Evolutionary conservation across 768 basidiomycete species (phyloP).

Genomic region (Kwoniella dejecticola): DNA sequence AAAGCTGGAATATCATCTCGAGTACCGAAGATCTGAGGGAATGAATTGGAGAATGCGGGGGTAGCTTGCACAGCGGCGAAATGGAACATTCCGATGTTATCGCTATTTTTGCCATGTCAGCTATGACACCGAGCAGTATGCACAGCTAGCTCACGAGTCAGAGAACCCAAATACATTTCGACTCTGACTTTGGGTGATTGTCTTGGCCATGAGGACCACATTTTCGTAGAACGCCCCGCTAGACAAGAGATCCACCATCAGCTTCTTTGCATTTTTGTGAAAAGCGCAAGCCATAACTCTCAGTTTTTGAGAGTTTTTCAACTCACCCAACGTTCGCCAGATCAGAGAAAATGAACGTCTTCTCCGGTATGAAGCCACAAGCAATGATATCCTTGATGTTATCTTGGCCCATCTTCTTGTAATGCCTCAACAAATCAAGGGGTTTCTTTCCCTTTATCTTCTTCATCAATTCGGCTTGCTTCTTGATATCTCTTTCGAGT

Average conservation of each 20-base stretch:
- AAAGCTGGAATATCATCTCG: conserved; percentile 81
- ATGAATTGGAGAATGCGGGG: conserved; percentile 95
- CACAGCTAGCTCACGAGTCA: conserved; percentile 70
- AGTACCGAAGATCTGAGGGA: conserved; percentile 93
- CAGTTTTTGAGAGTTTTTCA: not conserved
- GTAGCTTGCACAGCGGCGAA: conserved; percentile 94
- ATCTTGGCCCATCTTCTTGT: conserved; percentile 70
- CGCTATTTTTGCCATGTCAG: conserved; percentile 60
- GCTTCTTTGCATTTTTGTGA: no score
- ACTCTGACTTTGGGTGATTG: conserved; percentile 89
- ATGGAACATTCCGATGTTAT: conserved; percentile 97
- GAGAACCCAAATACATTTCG: conserved; percentile 95
- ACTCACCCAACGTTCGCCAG: conserved; percentile 73
- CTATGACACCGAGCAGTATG: not conserved
- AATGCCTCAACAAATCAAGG: conserved; percentile 71
- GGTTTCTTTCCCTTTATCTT: conserved; percentile 49
- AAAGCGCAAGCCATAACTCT: not conserved
- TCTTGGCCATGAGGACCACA: conserved; percentile 85
- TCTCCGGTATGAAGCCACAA: conserved; percentile 84
- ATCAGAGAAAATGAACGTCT: conserved; percentile 96
- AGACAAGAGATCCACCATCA: not conserved
- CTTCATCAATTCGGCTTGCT: conserved; percentile 47
- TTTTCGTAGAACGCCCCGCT: conserved; percentile 92
- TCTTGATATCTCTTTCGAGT: conserved; percentile 74
- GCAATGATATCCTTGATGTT: conserved; percentile 98